Percentiles rank a stretch among this genome's conserved stretches.
Conservation (phyloP, 306 rosid species). For the Trichosanthes cucumerina region DNA sequence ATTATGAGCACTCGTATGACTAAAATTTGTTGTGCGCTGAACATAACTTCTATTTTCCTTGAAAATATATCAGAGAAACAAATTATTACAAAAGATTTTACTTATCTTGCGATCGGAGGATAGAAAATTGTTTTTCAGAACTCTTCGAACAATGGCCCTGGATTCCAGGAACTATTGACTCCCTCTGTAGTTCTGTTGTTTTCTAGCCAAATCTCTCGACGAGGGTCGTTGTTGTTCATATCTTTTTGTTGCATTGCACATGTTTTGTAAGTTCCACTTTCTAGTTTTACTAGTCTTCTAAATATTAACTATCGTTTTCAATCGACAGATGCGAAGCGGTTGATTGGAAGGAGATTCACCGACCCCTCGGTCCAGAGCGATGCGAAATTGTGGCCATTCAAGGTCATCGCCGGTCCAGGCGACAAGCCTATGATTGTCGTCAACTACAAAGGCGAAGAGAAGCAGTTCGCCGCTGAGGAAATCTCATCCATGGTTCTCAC, state of each 20-base stretch:
- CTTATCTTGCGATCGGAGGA: too few species aligned
- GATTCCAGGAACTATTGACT: neutral
- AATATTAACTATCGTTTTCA: neutral
- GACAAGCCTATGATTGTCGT: conserved; percentile 65
- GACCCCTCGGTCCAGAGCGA: conserved; percentile 69
- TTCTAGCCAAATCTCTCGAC: neutral
- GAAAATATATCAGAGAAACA: neutral
- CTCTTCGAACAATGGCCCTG: neutral
- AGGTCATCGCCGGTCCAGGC: conserved; percentile 35
- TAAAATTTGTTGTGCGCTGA: neutral
- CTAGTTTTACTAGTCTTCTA: neutral
- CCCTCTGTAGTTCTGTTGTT: neutral
- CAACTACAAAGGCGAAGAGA: conserved; percentile 48
- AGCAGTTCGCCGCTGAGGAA: conserved; percentile 52
- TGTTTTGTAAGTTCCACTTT: neutral
- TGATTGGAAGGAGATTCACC: conserved; percentile 61
- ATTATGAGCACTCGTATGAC: neutral
- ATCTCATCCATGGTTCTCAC: conserved; percentile 58
- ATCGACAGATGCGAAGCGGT: conserved; percentile 59
- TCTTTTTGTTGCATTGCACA: neutral
- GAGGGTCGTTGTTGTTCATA: neutral
- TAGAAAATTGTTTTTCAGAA: neutral
- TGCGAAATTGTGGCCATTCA: conserved; percentile 69
- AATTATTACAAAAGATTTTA: too few species aligned
- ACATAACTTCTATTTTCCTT: neutral